Evolutionary conservation across 176 grass and related monocot species (phyloP).

Genomic region (Lolium rigidum): DNA sequence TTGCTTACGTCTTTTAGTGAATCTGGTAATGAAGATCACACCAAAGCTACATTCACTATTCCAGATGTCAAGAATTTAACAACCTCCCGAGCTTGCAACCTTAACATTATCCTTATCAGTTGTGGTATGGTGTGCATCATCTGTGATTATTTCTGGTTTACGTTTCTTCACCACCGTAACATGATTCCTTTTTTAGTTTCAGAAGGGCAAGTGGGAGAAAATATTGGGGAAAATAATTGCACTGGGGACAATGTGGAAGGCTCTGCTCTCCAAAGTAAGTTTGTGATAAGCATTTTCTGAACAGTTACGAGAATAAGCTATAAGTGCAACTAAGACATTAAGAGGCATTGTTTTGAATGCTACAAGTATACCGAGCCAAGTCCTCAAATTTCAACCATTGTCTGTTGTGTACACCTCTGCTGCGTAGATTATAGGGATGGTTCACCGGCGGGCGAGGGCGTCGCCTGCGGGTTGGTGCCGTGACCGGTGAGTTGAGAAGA

Average conservation of each 20-base stretch:
- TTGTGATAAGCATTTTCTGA: conserved; percentile 22
- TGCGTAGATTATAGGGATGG: no score
- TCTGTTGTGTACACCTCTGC: no score
- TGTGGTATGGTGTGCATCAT: conserved; percentile 62
- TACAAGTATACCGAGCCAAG: neutral
- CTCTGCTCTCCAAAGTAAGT: conserved; percentile 63
- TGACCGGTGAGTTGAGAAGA: no score
- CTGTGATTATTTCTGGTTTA: conserved; percentile 34
- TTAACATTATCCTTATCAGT: conserved; percentile 83
- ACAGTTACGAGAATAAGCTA: neutral
- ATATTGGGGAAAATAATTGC: conserved; percentile 42
- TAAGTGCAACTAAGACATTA: neutral
- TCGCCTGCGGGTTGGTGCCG: no score
- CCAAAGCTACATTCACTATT: conserved; percentile 81
- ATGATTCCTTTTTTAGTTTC: conserved; percentile 39
- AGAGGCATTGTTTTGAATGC: neutral
- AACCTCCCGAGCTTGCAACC: conserved; percentile 59
- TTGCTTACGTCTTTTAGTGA: conserved; percentile 69
- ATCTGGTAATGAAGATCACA: conserved; percentile 69
- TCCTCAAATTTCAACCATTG: neutral
- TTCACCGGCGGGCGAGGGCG: no score
- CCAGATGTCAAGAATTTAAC: conserved; percentile 85
- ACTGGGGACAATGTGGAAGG: conserved; percentile 36
- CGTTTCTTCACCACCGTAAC: conserved; percentile 22
- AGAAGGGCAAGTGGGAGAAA: conserved; percentile 48